These are phyloP conservation scores for Eimeria necatrix DNA, from an alignment of 169 alveolate species.

Conservation along the genomic window DNA sequence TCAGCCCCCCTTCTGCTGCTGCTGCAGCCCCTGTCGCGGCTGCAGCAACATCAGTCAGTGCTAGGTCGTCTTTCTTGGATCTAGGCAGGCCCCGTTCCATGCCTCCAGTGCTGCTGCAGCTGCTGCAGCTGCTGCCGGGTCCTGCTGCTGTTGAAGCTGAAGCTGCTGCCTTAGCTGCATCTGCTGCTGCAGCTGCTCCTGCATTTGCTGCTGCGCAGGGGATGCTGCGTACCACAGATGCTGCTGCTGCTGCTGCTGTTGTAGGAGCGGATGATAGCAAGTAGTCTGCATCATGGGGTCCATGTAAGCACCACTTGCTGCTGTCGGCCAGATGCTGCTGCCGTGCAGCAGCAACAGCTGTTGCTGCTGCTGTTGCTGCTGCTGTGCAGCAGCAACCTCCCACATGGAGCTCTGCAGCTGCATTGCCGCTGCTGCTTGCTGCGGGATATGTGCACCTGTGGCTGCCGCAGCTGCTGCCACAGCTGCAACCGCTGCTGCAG, in stretches of 20 bases:
- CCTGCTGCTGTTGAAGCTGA: not conserved
- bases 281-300: slow-evolving; percentile 17
- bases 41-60: no score
- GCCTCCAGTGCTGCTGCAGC: slow-evolving; percentile 38
- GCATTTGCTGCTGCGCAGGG: not conserved
- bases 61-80: not conserved
- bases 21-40: no score
- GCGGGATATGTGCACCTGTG: not conserved
- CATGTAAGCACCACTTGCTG: slow-evolving; percentile 39
- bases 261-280: slow-evolving; percentile 20
- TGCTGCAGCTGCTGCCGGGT: not conserved
- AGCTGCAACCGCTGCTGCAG: slow-evolving; percentile 7
- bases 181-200: slow-evolving; percentile 28
- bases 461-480: slow-evolving; percentile 25
- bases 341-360: slow-evolving; percentile 32
- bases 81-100: slow-evolving; percentile 11
- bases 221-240: not conserved
- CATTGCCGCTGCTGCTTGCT: not conserved
- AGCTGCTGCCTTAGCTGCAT: not conserved
- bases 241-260: slow-evolving; percentile 42
- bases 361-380: slow-evolving; percentile 33
- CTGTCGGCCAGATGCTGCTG: slow-evolving; percentile 28
- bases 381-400: slow-evolving; percentile 5
- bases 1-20: not conserved
- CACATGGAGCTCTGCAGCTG: not conserved